Evolutionary conservation across 352 stramenopile genomes (phyloP), one percentile per base, ranked within the genome.

Genomic region (Phytopythium kandeliae): DNA sequence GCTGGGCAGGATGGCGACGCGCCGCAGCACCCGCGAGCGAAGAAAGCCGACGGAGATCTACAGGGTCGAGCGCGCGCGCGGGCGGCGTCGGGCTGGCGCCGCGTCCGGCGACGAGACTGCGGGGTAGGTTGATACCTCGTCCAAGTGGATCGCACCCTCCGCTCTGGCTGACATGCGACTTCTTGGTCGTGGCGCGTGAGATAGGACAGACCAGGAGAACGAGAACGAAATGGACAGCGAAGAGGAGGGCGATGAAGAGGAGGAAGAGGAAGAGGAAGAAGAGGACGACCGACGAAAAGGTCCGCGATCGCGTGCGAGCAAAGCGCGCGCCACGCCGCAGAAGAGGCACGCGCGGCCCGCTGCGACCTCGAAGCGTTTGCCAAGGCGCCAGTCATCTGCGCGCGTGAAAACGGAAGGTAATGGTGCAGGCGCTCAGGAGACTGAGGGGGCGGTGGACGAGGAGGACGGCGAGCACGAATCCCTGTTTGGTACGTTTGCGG

Each of bases 31-130:
- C 25, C 82, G 82, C 21, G 62, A 78, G 60, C 76, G 80, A 19
- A 80, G 68, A 47, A 77, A 74, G 63, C 82, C 82, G 22, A 45
- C 38, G 26, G 86, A 75, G 58, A 50, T 93, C 25, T 93, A 90
- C 62, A 68, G 85, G 51, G 76, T 89, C 47, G 68, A 80, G 47
- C 72, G 87, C 54, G 22, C 40, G 40, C 24, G 38, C 16, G 38
- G 10, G 10, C 8, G 38, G 10, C 10, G 40, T 10, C 12, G 19
- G 10, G 37, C 10, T 11, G 37, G 37, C n/a, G 36, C 36, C 0
- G 15, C 36, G n/a, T 24, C 36, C 6, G 22, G 22, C 15, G 25
- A 49, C 43, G 26, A 49, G 43, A n/a, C 7, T 17, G 43, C 16
- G 9, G 43, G 2, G 43, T 46, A 11, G 19, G 40, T 46, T 31